Conservation (phyloP, 805 yeast species). For the Komagataella kurtzmanii region DNA sequence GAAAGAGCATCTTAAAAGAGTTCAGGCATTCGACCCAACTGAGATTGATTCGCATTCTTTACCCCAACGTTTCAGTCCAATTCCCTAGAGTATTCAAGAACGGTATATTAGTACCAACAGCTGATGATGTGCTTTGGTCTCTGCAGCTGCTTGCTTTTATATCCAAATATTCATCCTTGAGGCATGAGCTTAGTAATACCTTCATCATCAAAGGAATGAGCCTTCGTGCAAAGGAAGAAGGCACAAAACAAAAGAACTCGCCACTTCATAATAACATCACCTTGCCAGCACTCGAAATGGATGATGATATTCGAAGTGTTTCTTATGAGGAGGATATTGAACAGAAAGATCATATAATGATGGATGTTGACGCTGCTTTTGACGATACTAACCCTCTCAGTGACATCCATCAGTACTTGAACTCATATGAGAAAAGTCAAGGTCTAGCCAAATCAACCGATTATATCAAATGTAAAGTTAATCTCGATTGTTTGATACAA, state of each 20-base stretch:
- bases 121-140: constrained; percentile 91
- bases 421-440: not conserved
- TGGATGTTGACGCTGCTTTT: not conserved
- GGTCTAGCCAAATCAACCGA: not conserved
- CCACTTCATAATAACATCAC: not conserved
- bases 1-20: not conserved
- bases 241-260: not conserved
- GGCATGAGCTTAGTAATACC: constrained; percentile 60
- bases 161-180: constrained; percentile 76
- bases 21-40: not conserved
- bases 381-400: not conserved
- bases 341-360: not conserved
- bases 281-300: not conserved
- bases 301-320: not conserved
- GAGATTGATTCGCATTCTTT: not conserved
- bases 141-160: constrained; percentile 85
- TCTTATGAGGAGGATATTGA: constrained; percentile 1
- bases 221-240: constrained; percentile 17
- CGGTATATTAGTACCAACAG: constrained; percentile 78
- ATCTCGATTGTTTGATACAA: not conserved
- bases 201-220: constrained; percentile 65
- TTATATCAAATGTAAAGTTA: not conserved
- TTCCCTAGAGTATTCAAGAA: constrained; percentile 40
- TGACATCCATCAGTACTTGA: not conserved
- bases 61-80: not conserved